phyloP scores from a whole-genome alignment of 306 rosid species.

The Dryas drummondii region DNA sequence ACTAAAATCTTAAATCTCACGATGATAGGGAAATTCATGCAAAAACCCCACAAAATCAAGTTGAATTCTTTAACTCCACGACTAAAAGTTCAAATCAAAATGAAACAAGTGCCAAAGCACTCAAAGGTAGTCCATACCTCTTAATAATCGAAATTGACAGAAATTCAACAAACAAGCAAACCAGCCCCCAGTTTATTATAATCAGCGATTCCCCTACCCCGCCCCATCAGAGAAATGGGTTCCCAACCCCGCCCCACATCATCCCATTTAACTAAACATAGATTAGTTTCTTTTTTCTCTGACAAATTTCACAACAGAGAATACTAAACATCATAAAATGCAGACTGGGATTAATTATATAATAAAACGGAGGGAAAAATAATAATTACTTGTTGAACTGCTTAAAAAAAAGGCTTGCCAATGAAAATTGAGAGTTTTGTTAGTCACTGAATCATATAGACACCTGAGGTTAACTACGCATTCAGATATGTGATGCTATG shows the following conservation, averaged over 20 bases:
- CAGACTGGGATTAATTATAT: background rate
- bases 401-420: background rate
- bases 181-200: background rate
- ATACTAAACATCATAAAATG: background rate
- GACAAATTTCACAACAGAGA: background rate
- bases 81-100: too few relatives aligned
- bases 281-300: background rate
- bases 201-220: background rate
- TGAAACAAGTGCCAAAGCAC: too few relatives aligned
- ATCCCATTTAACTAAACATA: background rate
- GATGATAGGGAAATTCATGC: background rate
- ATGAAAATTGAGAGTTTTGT: background rate
- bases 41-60: background rate
- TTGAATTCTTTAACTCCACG: too few relatives aligned
- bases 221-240: too few relatives aligned
- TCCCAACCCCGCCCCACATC: background rate
- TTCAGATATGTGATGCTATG: too few relatives aligned
- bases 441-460: background rate
- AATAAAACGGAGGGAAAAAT: too few relatives aligned
- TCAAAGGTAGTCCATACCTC: too few relatives aligned
- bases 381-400: background rate
- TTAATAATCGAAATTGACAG: background rate
- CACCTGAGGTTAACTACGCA: too few relatives aligned
- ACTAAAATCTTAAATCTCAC: background rate
- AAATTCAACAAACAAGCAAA: background rate